Base-by-base conservation (phyloP, 75 land plant species). In the Chamaecyparis obtusa region DNA sequence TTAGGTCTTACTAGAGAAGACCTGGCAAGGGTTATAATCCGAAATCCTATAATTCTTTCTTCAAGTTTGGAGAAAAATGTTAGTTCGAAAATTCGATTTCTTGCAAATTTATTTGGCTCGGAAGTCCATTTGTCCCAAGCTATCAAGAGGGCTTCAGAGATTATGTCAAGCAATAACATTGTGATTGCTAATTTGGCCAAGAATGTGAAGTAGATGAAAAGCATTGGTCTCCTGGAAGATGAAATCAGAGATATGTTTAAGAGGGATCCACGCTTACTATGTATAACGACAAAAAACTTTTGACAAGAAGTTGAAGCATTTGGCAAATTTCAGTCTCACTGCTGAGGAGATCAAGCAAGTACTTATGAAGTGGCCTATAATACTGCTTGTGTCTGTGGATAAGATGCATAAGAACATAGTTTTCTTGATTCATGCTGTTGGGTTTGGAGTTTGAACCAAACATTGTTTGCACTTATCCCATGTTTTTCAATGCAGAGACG, bases 331-430 rank as follows among this genome's bases (percentile, higher is more conserved):
- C 13, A 60, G 60, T 13, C 60, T 83, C 36, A 11, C 8, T 11
- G 37, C 54, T 13, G 85, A 83, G 32, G 60, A 83, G 16, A 11
- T 83, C 33, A 83, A 54, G 16, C 19, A 32, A 1, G 2, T 33
- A 10, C 9, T 83, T 16, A 33, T 11, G 3, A 83, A 54, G 39
- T 6, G 0, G 16, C 39, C 85, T 32, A 0, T 0, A 1, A 9
- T 54, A 15, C 64, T 83, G 19, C 5, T 3, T 51, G 0, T 11
- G 35, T 83, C 35, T 32, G 13, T 35, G 36, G 85, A 83, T 32
- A 83, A 83, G 85, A 15, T 83, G 57, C n/a, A 83, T 60, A 83
- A 49, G 39, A 35, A 37, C 13, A 83, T 83, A 33, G 55, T 49
- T 21, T 83, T 48, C 43, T 83, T 83, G 51, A 49, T 24, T 17